Evolutionary conservation across 1,284 basidiomycete genomes (phyloP).

Genomic region (Wallemia hederae): DNA sequence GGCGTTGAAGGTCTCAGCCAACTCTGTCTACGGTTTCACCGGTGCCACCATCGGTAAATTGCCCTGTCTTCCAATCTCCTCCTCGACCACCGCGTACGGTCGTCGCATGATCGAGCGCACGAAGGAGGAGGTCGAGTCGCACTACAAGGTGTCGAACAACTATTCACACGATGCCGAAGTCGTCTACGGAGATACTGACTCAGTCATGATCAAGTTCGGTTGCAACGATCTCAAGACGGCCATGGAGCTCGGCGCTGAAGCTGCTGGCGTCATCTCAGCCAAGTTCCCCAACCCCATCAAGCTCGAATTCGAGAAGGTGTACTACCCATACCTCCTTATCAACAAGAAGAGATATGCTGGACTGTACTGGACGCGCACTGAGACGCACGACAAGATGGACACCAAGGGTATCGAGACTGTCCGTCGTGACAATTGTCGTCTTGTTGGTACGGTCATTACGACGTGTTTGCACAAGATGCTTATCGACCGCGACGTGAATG

Average conservation of each 20-base stretch:
- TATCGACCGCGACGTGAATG: constrained; percentile 70
- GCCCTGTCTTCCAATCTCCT: constrained; percentile 74
- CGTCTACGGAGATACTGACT: constrained; percentile 92
- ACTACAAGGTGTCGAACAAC: constrained; percentile 61
- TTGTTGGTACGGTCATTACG: constrained; percentile 83
- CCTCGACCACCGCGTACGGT: constrained; percentile 71
- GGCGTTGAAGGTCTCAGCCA: constrained; percentile 81
- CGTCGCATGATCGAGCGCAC: constrained; percentile 93
- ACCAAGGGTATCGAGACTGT: constrained; percentile 97
- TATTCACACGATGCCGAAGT: constrained; percentile 60
- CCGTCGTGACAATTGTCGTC: constrained; percentile 74
- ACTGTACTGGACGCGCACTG: constrained; percentile 71
- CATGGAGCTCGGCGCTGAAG: constrained; percentile 77
- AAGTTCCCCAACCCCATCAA: constrained; percentile 88
- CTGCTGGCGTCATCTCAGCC: constrained; percentile 65
- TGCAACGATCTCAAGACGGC: constrained; percentile 52
- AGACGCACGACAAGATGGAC: constrained; percentile 95
- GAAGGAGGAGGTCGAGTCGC: constrained; percentile 65
- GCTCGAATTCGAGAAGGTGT: constrained; percentile 92
- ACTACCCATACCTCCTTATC: constrained; percentile 84
- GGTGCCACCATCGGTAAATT: constrained; percentile 83
- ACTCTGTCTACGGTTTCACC: constrained; percentile 91
- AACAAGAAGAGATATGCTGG: constrained; percentile 93
- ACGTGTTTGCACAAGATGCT: constrained; percentile 90
- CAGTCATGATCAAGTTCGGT: constrained; percentile 88